These are phyloP conservation scores for Rutstroemia sp. DNA, from an alignment of 2,329 filamentous ascomycete species.

Conservation along the genomic window DNA sequence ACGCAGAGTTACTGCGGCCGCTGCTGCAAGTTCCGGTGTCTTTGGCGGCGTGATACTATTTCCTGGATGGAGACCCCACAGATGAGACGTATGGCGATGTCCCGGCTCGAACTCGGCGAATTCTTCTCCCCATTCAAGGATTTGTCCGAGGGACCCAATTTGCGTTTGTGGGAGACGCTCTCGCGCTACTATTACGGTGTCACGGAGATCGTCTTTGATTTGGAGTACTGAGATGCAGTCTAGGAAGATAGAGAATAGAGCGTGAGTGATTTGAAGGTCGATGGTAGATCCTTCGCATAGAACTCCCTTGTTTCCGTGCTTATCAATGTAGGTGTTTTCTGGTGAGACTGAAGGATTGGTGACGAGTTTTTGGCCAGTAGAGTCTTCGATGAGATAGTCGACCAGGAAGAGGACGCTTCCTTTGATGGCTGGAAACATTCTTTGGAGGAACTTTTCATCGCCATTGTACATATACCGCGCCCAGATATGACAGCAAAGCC, in stretches of 20 bases:
- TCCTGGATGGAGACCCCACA: slow-evolving; percentile 37
- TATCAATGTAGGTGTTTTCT: slow-evolving; percentile 30
- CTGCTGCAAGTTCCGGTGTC: slow-evolving; percentile 27
- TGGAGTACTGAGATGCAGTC: background rate
- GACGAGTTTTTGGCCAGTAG: slow-evolving; percentile 25
- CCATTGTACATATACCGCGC: slow-evolving; percentile 33
- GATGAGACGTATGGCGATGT: slow-evolving; percentile 39
- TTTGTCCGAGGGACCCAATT: slow-evolving; percentile 29
- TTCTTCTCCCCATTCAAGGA: slow-evolving; percentile 37
- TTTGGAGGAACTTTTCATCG: slow-evolving; percentile 26
- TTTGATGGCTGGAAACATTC: slow-evolving; percentile 26
- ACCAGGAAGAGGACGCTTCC: slow-evolving; percentile 29
- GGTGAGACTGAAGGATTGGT: slow-evolving; percentile 34
- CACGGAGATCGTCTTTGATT: background rate
- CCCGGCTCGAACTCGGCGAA: slow-evolving; percentile 35
- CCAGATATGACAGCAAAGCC: slow-evolving; percentile 35
- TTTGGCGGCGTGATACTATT: slow-evolving; percentile 31
- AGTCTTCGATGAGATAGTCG: slow-evolving; percentile 30
- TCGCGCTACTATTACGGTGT: background rate
- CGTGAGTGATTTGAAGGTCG: slow-evolving; percentile 37
- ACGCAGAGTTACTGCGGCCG: slow-evolving; percentile 26
- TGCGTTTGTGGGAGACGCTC: slow-evolving; percentile 7
- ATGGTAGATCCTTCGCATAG: slow-evolving; percentile 39
- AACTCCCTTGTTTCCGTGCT: slow-evolving; percentile 23
- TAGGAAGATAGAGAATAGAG: slow-evolving; percentile 31